phyloP scores from a whole-genome alignment of 495 filamentous ascomycete genomes.

The Aspergillus saccharolyticus region DNA sequence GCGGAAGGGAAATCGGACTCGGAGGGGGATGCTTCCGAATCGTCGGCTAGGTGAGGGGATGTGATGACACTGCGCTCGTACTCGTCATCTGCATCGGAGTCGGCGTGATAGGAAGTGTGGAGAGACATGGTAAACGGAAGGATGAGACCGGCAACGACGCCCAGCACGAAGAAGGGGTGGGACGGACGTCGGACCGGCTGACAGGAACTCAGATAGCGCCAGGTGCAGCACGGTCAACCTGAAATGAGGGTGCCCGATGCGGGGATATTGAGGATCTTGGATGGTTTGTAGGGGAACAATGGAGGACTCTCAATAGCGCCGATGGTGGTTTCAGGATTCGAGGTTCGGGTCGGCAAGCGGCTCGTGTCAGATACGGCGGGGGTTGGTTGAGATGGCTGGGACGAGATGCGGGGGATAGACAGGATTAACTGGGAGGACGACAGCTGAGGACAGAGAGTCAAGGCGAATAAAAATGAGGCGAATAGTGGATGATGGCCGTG shows the following conservation, averaged over 20 bases:
- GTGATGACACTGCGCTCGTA: slow-evolving; percentile 78
- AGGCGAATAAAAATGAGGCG: background rate
- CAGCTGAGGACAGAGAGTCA: background rate
- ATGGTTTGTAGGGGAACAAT: background rate
- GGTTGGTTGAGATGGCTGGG: background rate
- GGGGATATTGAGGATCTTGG: background rate
- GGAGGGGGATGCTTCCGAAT: slow-evolving; percentile 74
- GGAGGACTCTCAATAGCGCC: slow-evolving; percentile 1
- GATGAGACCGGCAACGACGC: slow-evolving; percentile 13
- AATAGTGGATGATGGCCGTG: background rate
- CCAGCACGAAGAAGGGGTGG: slow-evolving; percentile 9
- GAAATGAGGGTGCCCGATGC: background rate
- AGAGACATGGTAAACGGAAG: slow-evolving; percentile 38
- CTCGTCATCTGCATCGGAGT: slow-evolving; percentile 92
- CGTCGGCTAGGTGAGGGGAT: slow-evolving; percentile 65
- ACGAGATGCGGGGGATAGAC: background rate
- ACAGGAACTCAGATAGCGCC: background rate
- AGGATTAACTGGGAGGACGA: background rate
- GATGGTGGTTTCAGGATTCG: background rate
- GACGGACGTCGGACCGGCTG: slow-evolving; percentile 19
- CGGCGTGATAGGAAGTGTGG: slow-evolving; percentile 60
- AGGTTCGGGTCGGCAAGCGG: slow-evolving; percentile 9
- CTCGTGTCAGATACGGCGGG: slow-evolving; percentile 4
- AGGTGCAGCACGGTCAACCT: background rate
- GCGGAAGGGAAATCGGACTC: slow-evolving; percentile 76